phyloP scores from a whole-genome alignment of 2,329 filamentous ascomycete genomes.

The Cladosporium austrohemisphaericum region DNA sequence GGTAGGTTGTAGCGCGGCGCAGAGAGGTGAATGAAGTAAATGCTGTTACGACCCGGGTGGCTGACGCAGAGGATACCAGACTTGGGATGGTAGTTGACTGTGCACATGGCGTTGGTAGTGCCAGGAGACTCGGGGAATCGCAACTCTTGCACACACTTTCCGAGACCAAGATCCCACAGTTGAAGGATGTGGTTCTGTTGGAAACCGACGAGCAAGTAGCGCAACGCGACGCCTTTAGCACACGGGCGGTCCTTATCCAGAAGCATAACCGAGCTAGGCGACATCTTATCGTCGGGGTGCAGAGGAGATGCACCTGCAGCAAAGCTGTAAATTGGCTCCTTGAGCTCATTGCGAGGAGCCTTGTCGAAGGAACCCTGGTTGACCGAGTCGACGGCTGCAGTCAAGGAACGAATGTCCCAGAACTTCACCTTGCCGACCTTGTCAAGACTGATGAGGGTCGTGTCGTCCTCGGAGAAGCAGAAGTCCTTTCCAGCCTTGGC shows the following conservation, averaged over 20 bases:
- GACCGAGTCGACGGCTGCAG: constrained; percentile 43
- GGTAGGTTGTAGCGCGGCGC: constrained; percentile 85
- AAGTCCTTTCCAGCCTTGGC: constrained; percentile 99
- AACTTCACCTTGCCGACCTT: constrained; percentile 96
- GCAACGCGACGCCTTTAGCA: constrained; percentile 79
- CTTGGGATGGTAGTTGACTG: constrained; percentile 85
- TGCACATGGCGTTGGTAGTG: constrained; percentile 97
- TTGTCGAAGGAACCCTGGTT: constrained; percentile 48
- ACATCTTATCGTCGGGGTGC: constrained; percentile 70
- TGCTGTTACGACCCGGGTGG: constrained; percentile 92
- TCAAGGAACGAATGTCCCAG: constrained; percentile 89
- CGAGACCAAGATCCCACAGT: constrained; percentile 93
- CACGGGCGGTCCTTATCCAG: constrained; percentile 95
- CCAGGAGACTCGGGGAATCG: constrained; percentile 76
- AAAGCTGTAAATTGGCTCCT: constrained; percentile 80
- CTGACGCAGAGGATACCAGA: constrained; percentile 93
- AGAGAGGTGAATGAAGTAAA: constrained; percentile 95
- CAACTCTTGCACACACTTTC: constrained; percentile 94
- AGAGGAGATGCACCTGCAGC: constrained; percentile 53
- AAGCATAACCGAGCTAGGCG: constrained; percentile 92
- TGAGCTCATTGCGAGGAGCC: constrained; percentile 56
- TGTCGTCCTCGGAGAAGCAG: constrained; percentile 94
- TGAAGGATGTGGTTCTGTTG: constrained; percentile 99
- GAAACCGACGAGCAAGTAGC: constrained; percentile 96
- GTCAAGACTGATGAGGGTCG: constrained; percentile 88